Conservation (phyloP, 768 basidiomycete species). For the Dendrothele bispora region DNA sequence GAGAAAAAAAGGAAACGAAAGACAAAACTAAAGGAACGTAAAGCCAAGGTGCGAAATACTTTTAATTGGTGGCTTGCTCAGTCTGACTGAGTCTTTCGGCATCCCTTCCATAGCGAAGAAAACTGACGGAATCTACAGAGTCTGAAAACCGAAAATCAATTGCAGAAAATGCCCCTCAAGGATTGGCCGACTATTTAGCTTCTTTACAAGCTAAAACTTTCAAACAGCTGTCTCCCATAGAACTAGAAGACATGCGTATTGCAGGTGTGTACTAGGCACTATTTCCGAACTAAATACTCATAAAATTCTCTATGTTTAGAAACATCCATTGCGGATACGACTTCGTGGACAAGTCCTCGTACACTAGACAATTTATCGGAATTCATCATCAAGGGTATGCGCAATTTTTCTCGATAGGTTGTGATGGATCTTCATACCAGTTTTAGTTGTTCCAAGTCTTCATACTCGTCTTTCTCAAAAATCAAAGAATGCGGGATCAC, state of each 20-base stretch:
- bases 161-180: constrained; percentile 55
- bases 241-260: constrained; percentile 77
- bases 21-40: constrained; percentile 73
- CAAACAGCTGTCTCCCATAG: constrained; percentile 68
- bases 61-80: constrained; percentile 9
- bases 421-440: not conserved
- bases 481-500: constrained; percentile 79
- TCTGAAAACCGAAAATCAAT: constrained; percentile 41
- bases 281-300: not conserved
- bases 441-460: constrained; percentile 63
- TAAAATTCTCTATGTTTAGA: constrained; percentile 37
- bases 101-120: too few relatives aligned
- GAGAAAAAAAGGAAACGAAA: constrained; percentile 73
- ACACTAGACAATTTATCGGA: constrained; percentile 69
- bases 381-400: constrained; percentile 74
- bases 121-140: constrained; percentile 48
- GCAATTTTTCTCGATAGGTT: not conserved
- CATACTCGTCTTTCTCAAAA: constrained; percentile 71
- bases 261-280: constrained; percentile 54
- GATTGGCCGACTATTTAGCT: constrained; percentile 63
- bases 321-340: constrained; percentile 73
- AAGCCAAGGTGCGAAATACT: constrained; percentile 53
- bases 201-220: constrained; percentile 70
- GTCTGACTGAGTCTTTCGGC: constrained; percentile 8
- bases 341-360: constrained; percentile 67